Evolutionary conservation across 257 asterid genomes (phyloP).

Genomic region (Solanum neorickii): DNA sequence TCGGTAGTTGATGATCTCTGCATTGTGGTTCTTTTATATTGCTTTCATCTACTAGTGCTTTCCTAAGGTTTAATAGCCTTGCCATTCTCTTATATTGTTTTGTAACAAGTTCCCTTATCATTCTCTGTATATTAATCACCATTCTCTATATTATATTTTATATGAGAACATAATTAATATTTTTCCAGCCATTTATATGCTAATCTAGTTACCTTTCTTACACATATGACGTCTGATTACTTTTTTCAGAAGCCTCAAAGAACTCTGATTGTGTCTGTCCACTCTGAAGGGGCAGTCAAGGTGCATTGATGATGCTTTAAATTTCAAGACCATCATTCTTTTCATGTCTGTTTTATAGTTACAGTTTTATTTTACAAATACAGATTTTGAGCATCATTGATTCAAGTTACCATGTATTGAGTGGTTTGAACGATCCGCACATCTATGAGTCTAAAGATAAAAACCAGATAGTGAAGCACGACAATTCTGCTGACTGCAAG

Average conservation of each 20-base stretch:
- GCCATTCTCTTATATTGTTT: not conserved
- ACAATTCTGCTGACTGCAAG: constrained; percentile 33
- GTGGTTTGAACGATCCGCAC: constrained; percentile 51
- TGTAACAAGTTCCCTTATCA: not conserved
- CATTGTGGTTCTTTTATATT: not conserved
- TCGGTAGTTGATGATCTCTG: not conserved
- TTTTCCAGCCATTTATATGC: not conserved
- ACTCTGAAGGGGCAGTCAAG: constrained; percentile 95
- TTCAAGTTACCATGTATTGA: constrained; percentile 65
- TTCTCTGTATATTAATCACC: not conserved
- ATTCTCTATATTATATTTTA: not conserved
- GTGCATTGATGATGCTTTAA: constrained; percentile 21
- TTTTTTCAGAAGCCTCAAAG: constrained; percentile 83
- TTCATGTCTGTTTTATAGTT: constrained; percentile 8
- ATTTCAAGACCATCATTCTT: not conserved
- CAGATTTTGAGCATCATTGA: constrained; percentile 92
- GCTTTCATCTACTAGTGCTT: not conserved
- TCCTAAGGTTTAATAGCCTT: not conserved
- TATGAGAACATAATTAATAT: not conserved
- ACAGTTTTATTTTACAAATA: constrained; percentile 4
- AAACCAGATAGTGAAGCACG: constrained; percentile 36
- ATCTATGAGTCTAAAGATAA: constrained; percentile 40
- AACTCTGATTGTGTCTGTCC: constrained; percentile 67
- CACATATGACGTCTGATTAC: not conserved
- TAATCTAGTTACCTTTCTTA: not conserved